These are phyloP conservation scores for Neoboletus brunneissimus DNA, from an alignment of 768 basidiomycete species.

Conservation along the genomic window DNA sequence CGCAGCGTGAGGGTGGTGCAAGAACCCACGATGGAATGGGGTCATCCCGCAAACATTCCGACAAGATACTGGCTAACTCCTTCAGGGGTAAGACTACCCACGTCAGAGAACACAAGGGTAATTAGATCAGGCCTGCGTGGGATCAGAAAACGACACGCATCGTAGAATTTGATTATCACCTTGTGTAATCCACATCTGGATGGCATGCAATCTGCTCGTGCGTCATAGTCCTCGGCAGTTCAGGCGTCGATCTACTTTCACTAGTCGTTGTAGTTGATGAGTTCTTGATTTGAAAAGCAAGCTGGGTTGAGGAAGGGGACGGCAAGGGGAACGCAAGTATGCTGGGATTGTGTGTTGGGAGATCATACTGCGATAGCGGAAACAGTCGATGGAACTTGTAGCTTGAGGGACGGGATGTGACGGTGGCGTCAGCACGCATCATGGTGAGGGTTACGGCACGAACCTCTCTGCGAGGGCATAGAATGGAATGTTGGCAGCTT, in stretches of 20 bases:
- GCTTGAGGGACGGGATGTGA: constrained; percentile 41
- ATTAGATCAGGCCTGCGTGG: constrained; percentile 80
- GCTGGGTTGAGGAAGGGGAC: constrained; percentile 8
- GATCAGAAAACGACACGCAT: constrained; percentile 23
- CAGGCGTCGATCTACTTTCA: constrained; percentile 1
- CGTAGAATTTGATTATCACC: constrained; percentile 42
- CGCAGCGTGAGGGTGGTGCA: background rate
- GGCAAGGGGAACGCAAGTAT: constrained; percentile 67
- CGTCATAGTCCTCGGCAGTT: constrained; percentile 49
- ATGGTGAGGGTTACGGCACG: constrained; percentile 22
- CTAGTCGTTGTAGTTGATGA: constrained; percentile 2
- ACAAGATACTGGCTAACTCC: constrained; percentile 94
- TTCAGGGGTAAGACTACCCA: constrained; percentile 89
- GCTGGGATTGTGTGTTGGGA: constrained; percentile 75
- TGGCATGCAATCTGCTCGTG: constrained; percentile 78
- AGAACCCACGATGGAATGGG: constrained; percentile 10
- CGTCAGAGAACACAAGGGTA: constrained; percentile 90
- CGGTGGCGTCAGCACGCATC: constrained; percentile 21
- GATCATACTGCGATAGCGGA: constrained; percentile 87
- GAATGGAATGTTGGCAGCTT: constrained; percentile 91
- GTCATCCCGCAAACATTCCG: constrained; percentile 83
- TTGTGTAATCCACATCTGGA: constrained; percentile 93
- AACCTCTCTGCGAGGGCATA: constrained; percentile 93
- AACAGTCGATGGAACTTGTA: constrained; percentile 98
- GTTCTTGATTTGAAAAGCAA: constrained; percentile 2